Evolutionary conservation across 805 yeast species (phyloP), one percentile per base, ranked within the genome.

Genomic region (Wickerhamiella domercqiae): DNA sequence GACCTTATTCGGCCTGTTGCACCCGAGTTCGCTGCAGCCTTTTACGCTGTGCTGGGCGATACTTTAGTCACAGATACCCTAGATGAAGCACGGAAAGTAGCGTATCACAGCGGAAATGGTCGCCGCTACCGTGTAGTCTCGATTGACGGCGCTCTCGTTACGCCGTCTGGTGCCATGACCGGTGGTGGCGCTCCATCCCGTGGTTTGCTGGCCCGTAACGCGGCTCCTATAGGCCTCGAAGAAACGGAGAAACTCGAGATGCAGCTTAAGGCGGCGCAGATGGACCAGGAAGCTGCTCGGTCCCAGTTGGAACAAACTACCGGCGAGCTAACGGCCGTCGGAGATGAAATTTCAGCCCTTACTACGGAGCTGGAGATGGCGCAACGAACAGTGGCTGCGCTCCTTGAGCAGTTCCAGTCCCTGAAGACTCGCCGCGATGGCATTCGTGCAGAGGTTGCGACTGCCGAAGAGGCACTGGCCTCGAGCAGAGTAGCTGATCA

Each of bases 121-220:
- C 73, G 65, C 47, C 64, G 97, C 49, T 80, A 72, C 67, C 70
- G 93, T 48, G 97, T 87, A 18, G 97, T 93, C 0, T 84, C 97
- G 0, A 55, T 84, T 6, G 93, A 81, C 55, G 99, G 99, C 18
- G 78, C 83, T 48, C 62, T 90, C 17, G 87, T 90, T 39, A 96
- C 86, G 50, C 73, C 77, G 13, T 79, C 94, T 2, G 99, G 99
- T 57, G 81, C 96, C 1, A 75, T 93, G 76, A 74, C 93, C 34
- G 99, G 99, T 49, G 99, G 99, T 59, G 98, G 97, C 37, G 63
- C 46, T 3, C 50, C 68, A 29, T 69, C 67, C 6, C 68, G 68
- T 36, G 98, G 97, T 4, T 76, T 78, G 2, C 83, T 90, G 94
- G 37, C 46, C 1, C 35, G 37, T 3, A 36, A 21, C 1, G 39